phyloP scores from a whole-genome alignment of 768 basidiomycete genomes.

The Suillus paluster region DNA sequence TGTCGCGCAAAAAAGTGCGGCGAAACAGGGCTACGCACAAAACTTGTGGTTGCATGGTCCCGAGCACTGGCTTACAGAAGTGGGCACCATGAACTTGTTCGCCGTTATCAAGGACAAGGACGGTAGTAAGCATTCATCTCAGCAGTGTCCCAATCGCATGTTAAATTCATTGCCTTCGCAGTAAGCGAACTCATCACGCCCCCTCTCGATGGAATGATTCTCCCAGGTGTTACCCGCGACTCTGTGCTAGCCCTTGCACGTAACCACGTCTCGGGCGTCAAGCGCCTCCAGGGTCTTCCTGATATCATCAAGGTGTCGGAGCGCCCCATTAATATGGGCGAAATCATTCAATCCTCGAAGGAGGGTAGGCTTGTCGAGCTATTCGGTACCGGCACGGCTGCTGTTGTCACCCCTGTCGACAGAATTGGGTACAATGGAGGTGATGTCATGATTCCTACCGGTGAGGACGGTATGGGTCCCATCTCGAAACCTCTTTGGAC shows the following conservation, averaged over 20 bases:
- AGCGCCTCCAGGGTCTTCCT: slow-evolving; percentile 54
- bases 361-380: slow-evolving; percentile 51
- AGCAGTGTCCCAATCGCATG: background rate
- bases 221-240: slow-evolving; percentile 72
- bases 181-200: slow-evolving; percentile 67
- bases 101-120: slow-evolving; percentile 74
- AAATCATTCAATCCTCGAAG: slow-evolving; percentile 57
- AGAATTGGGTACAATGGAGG: slow-evolving; percentile 62
- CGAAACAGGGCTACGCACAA: slow-evolving; percentile 78
- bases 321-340: slow-evolving; percentile 75
- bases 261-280: slow-evolving; percentile 56
- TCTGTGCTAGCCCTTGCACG: slow-evolving; percentile 52
- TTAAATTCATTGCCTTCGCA: slow-evolving; percentile 19
- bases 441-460: slow-evolving; percentile 60
- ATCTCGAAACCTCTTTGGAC: slow-evolving; percentile 54
- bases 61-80: slow-evolving; percentile 58
- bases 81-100: slow-evolving; percentile 94
- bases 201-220: slow-evolving; percentile 65
- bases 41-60: slow-evolving; percentile 89
- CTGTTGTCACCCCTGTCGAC: slow-evolving; percentile 54
- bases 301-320: slow-evolving; percentile 64
- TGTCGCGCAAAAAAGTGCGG: slow-evolving; percentile 81
- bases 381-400: slow-evolving; percentile 58
- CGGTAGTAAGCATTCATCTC: slow-evolving; percentile 50
- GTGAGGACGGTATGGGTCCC: slow-evolving; percentile 77